These are phyloP conservation scores for Lipomyces yarrowii DNA, from an alignment of 1,139 yeast species.

Conservation along the genomic window DNA sequence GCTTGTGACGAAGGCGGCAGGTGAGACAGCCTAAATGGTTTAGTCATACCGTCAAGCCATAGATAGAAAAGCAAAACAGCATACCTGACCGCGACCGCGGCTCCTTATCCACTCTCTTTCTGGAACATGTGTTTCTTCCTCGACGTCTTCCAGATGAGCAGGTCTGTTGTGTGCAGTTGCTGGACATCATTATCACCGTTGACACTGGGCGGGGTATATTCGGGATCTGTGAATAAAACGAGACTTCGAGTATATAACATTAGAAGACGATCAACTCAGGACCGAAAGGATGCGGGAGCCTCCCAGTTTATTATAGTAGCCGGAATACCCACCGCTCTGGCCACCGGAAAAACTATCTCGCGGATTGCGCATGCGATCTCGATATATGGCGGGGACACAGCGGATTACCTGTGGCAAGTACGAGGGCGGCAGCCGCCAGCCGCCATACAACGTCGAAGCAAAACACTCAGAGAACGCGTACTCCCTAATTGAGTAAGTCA, in stretches of 20 bases:
- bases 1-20: slow-evolving; percentile 27
- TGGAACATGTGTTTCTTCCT: neutral
- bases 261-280: neutral
- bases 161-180: neutral
- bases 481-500: neutral
- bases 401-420: neutral
- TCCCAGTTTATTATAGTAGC: neutral
- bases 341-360: neutral
- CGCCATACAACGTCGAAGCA: neutral
- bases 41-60: neutral
- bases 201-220: neutral
- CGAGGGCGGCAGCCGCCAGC: neutral
- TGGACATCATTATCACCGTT: neutral
- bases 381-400: neutral
- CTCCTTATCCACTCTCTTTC: slow-evolving; percentile 20
- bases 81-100: slow-evolving; percentile 26
- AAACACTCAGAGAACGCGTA: neutral
- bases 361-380: neutral
- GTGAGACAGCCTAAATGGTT: slow-evolving; percentile 21
- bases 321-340: neutral
- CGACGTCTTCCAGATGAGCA: neutral
- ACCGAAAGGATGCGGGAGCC: neutral
- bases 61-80: neutral
- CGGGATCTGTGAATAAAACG: neutral
- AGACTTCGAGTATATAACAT: neutral